Evolutionary conservation across 2,329 filamentous ascomycete species (phyloP), one percentile per base, ranked within the genome.

Genomic region (Aspergillus chevalieri): DNA sequence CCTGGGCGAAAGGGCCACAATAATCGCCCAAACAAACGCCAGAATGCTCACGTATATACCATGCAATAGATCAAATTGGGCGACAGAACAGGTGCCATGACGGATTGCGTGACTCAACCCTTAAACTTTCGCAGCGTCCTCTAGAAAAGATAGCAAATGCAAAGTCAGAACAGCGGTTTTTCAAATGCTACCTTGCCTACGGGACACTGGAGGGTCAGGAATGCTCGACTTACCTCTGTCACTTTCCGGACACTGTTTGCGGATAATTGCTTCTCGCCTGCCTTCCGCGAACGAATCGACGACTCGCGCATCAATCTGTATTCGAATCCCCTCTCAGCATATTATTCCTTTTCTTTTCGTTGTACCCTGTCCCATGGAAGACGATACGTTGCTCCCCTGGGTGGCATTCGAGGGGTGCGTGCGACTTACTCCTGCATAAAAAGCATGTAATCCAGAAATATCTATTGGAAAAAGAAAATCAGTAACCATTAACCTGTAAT

Each of bases 381-480:
- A 6, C 19, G 7, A 41, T 38, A 10, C 33, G 4, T 30, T 14
- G 17, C 2, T 21, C 12, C 4, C 15, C 43, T 3, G 43, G 19
- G 21, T 6, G 19, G 36, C 14, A 30, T 9, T 34, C 22, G 22
- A 22, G 19, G 36, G 34, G 17, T 12, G 33, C 8, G 21, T 44
- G 38, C 46, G 19, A 66, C 76, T 55, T 70, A 82, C 78, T 81
- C 77, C 66, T 83, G 77, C 63, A 95, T 85, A 59, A 95, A 94
- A 1, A 93, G 76, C 56, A 88, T 81, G 57, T 94, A 94, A 64
- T 93, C 84, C 50, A 95, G 77, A 61, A 88, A 94, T 54, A 94
- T 85, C 89, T 93, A 57, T 28, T 6, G 34, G 21, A 19, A 21
- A 36, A 8, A 36, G 10, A 14, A 34, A 10, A 14, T 36, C 26